These are phyloP conservation scores for Colletotrichum tabaci DNA, from an alignment of 2,329 filamentous ascomycete genomes.

Conservation along the genomic window DNA sequence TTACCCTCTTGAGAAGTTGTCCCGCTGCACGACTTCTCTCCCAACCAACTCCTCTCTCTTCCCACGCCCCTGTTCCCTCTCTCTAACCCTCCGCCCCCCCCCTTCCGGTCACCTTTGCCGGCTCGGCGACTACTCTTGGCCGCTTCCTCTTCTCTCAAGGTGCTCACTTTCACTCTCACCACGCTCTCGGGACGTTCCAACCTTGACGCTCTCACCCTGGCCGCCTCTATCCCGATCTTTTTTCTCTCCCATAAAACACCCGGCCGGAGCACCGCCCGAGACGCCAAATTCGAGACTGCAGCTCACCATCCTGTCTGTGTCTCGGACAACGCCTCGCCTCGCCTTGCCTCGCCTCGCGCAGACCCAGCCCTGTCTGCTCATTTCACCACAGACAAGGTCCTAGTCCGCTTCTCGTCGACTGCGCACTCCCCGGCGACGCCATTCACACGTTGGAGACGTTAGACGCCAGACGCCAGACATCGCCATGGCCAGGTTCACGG, in stretches of 20 bases:
- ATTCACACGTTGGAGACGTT: too few species aligned
- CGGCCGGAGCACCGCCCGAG: slow-evolving; percentile 10
- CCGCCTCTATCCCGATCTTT: neutral
- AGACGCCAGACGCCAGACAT: neutral
- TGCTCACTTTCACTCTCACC: slow-evolving; percentile 14
- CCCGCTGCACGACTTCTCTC: slow-evolving; percentile 10
- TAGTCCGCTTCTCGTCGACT: neutral
- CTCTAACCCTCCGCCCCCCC: neutral
- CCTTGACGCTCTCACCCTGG: neutral
- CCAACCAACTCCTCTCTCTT: neutral
- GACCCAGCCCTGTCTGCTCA: neutral
- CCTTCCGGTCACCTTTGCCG: neutral
- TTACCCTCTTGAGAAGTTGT: slow-evolving; percentile 9
- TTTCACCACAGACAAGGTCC: slow-evolving; percentile 6
- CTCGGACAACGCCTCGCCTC: neutral
- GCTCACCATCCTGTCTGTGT: slow-evolving; percentile 5
- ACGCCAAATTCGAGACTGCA: slow-evolving; percentile 16
- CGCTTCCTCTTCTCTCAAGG: slow-evolving; percentile 29
- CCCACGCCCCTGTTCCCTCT: neutral
- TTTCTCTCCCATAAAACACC: slow-evolving; percentile 30
- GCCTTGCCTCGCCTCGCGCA: neutral
- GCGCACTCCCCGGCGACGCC: neutral
- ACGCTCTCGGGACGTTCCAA: neutral
- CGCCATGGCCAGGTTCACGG: slow-evolving; percentile 30
- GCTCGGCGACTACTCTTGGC: slow-evolving; percentile 6